Base-by-base conservation (phyloP, 306 rosid species). In the Malus orientalis region DNA sequence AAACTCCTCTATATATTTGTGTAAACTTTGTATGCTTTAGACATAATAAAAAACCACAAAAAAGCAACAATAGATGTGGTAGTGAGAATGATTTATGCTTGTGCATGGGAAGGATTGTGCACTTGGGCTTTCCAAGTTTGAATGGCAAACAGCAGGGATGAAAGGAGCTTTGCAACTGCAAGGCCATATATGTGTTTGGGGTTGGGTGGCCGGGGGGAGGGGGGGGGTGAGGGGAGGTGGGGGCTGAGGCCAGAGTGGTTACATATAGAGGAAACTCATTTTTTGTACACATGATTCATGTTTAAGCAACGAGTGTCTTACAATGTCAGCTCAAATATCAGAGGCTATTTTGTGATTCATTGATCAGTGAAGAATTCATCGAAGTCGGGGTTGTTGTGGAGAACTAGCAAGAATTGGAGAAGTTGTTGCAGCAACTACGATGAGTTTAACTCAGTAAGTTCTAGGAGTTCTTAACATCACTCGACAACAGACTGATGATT, bases 121-220 rank as follows among this genome's bases (percentile, higher is more conserved):
- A 3, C 91, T 95, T 18, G 89, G 90, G 40, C 82, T 95, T 85
- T 92, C 87, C 80, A 87, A 86, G 86, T 89, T 90, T 84, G 87
- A 90, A 14, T 95, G 96, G 93, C 96, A 95, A 87, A 88, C 86
- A 14, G 90, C 97, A 36, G 89, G 85, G 57, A 83, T 87, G 91
- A 88, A 87, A 79, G 99, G 89, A 20, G 69, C 59, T 59, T 79
- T 92, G 84, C 86, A 88, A 36, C 80, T 91, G 80, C 92, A 89
- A 82, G 97, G 99, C 64, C 97, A 92, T 90, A 40, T 95, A 66
- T 95, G 95, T n/a, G n/a, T n/a, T n/a, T n/a, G n/a, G n/a, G n/a
- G n/a, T n/a, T n/a, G n/a, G n/a, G n/a, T n/a, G n/a, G n/a, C n/a
- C n/a, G n/a, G n/a, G n/a, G n/a, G n/a, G n/a, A n/a, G n/a, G n/a